Evolutionary conservation across 163 green algal species (phyloP).

Genomic region (Chlorella variabilis): DNA sequence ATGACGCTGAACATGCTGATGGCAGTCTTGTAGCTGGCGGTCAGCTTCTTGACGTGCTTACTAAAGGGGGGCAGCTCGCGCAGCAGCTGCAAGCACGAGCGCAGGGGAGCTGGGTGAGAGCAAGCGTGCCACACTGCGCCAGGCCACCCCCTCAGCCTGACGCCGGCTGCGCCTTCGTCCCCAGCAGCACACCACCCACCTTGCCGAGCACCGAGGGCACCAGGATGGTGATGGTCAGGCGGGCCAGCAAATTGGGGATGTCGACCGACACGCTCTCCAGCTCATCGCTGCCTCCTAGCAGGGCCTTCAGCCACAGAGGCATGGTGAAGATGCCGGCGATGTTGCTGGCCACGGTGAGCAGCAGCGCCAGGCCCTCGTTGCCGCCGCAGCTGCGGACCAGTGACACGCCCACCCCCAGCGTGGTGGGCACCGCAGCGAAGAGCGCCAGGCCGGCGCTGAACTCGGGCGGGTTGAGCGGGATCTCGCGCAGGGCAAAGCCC

Average conservation of each 20-base stretch:
- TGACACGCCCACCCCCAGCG: constrained; percentile 54
- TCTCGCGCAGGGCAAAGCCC: constrained; percentile 27
- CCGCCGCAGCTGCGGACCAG: constrained; percentile 58
- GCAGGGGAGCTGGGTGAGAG: no score
- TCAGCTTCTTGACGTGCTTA: constrained; percentile 46
- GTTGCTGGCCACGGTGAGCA: constrained; percentile 52
- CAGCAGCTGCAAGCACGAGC: not conserved
- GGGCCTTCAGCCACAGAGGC: constrained; percentile 39
- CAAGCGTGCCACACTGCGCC: no score
- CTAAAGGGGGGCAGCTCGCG: constrained; percentile 37
- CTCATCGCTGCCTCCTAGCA: constrained; percentile 26
- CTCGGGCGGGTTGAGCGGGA: constrained; percentile 22
- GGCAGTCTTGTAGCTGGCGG: constrained; percentile 46
- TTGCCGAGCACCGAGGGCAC: constrained; percentile 58
- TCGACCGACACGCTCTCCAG: constrained; percentile 40
- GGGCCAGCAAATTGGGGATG: constrained; percentile 51
- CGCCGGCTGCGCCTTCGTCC: no score
- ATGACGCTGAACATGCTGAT: constrained; percentile 54
- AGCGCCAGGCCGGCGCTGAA: constrained; percentile 12
- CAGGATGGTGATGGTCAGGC: constrained; percentile 63
- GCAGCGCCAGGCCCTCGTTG: constrained; percentile 67
- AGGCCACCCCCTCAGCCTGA: no score
- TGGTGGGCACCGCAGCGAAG: constrained; percentile 53
- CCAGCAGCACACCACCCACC: not conserved
- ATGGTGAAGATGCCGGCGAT: constrained; percentile 59